Base-by-base conservation (phyloP, 371 early-diverging fungal genomes). In the Mucor piriformis region DNA sequence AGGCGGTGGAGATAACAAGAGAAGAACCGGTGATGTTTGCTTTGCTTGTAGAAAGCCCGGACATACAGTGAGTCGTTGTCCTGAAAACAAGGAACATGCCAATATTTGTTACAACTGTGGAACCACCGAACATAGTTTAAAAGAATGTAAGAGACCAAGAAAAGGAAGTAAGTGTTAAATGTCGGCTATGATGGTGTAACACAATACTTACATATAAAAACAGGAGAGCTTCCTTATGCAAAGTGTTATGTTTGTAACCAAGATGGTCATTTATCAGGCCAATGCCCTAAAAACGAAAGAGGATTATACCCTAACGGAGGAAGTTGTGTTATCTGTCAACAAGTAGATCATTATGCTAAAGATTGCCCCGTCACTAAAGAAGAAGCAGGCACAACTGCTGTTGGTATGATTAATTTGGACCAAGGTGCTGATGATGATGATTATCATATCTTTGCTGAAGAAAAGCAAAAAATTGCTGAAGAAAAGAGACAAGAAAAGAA, bases 261-360 rank as follows among this genome's bases (percentile, higher is more conserved):
- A 49, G 76, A 79, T 25, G 97, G 97, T 1, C 97, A 96, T 66
- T 72, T 96, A 51, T 81, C 95, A 21, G 73, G 86, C 24, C 73
- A 85, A 56, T 96, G 96, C 56, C 87, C 89, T 10, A 76, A 92
- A 70, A 96, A 96, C 74, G 90, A 89, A 25, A 82, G 84, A 58
- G 97, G 96, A 2, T 54, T 96, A 61, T 96, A 95, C 67, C 94
- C 94, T 1, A 90, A 95, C 56, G 97, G 97, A 35, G 97, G 97
- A 8, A 72, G 87, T 32, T 97, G 97, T 77, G 83, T 85, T 47
- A 92, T 85, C 73, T 96, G 97, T 63, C 89, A 90, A 20, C 85
- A 88, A 51, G 88, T 90, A 1, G 83, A 88, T 63, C 97, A 96
- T 69, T 77, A 93, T 38, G 92, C 91, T 3, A 87, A 82, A 58